Evolutionary conservation across 805 yeast species (phyloP).

Genomic region (Torulaspora gathmanii): DNA sequence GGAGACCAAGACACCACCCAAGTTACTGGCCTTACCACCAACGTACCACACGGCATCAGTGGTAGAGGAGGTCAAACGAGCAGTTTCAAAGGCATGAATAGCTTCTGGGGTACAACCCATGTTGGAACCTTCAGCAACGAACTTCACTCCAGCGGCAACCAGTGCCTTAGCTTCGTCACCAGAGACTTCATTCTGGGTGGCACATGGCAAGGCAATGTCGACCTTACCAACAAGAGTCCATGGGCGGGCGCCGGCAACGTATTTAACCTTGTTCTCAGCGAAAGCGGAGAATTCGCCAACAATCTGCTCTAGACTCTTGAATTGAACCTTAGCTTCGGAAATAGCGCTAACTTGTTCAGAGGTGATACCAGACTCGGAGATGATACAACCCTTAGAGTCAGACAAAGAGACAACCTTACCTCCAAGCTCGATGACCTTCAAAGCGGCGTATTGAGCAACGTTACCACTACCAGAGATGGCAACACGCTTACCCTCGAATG

Average conservation of each 20-base stretch:
- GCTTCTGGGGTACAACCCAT: conserved; percentile 99
- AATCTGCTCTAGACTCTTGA: conserved; percentile 69
- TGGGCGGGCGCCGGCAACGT: conserved; percentile 92
- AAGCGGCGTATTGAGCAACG: conserved; percentile 98
- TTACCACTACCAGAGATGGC: conserved; percentile 98
- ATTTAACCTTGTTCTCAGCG: conserved; percentile 59
- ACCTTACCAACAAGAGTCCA: conserved; percentile 89
- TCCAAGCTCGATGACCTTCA: conserved; percentile 95
- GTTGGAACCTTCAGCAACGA: conserved; percentile 97
- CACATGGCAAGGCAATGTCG: conserved; percentile 96
- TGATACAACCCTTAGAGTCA: conserved; percentile 89
- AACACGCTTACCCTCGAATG: conserved; percentile 88
- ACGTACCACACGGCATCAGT: conserved; percentile 84
- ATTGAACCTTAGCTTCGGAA: conserved; percentile 72
- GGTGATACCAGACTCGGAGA: conserved; percentile 77
- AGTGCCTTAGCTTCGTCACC: conserved; percentile 96
- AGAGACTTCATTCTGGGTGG: conserved; percentile 96
- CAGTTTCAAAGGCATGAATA: conserved; percentile 86
- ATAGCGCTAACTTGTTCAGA: conserved; percentile 72
- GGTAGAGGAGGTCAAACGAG: conserved; percentile 47
- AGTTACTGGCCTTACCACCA: conserved; percentile 98
- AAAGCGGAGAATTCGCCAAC: conserved; percentile 53
- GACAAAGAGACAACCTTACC: conserved; percentile 91
- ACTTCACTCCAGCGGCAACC: conserved; percentile 86
- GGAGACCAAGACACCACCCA: conserved; percentile 99